Evolutionary conservation across 371 early-diverging fungal species (phyloP).

Genomic region (Syncephalastrum sp.): DNA sequence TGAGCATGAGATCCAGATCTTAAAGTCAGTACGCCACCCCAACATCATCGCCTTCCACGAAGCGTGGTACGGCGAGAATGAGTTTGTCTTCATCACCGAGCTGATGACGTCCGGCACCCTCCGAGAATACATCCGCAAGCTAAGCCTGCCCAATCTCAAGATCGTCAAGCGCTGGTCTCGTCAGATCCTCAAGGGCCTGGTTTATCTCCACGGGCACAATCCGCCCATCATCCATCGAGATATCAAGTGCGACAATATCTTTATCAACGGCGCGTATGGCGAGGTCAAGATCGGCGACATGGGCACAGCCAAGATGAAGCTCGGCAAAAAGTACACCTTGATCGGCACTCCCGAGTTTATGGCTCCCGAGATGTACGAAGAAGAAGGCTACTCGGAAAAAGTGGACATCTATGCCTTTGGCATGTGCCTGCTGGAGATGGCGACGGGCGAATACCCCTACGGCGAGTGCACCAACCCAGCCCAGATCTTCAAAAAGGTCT

Average conservation of each 20-base stretch:
- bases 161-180: slow-evolving; percentile 70
- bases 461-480: slow-evolving; percentile 76
- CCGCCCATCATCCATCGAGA: slow-evolving; percentile 85
- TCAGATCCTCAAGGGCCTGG: slow-evolving; percentile 73
- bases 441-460: slow-evolving; percentile 79
- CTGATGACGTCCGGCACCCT: slow-evolving; percentile 83
- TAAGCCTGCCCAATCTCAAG: slow-evolving; percentile 58
- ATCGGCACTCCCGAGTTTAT: slow-evolving; percentile 84
- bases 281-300: slow-evolving; percentile 85
- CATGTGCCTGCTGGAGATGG: slow-evolving; percentile 80
- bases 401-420: slow-evolving; percentile 89
- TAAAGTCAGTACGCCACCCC: slow-evolving; percentile 71
- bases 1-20: slow-evolving; percentile 69
- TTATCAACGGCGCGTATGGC: slow-evolving; percentile 79
- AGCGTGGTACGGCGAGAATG: slow-evolving; percentile 61
- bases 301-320: slow-evolving; percentile 76
- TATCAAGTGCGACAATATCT: slow-evolving; percentile 76
- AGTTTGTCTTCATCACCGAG: slow-evolving; percentile 80
- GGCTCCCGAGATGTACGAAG: slow-evolving; percentile 81
- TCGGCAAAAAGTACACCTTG: slow-evolving; percentile 73
- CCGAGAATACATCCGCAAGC: slow-evolving; percentile 56
- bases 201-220: slow-evolving; percentile 71
- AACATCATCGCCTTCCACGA: slow-evolving; percentile 77
- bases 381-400: slow-evolving; percentile 73
- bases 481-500: slow-evolving; percentile 72